These are phyloP conservation scores for Cordyceps cicadae DNA, from an alignment of 2,329 filamentous ascomycete genomes.

Conservation along the genomic window DNA sequence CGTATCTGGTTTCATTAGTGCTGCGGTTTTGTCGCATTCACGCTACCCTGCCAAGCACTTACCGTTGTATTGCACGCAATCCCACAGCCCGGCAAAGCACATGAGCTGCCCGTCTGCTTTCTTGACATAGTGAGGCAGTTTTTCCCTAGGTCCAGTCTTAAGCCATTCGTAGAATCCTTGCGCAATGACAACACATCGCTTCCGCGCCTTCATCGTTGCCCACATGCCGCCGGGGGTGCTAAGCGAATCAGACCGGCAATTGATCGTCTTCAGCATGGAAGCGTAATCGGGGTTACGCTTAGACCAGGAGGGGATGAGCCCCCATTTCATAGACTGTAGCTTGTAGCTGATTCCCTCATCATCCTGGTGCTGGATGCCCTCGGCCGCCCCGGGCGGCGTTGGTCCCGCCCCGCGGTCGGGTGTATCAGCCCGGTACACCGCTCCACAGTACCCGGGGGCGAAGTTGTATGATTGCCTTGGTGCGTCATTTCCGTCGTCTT, in stretches of 20 bases:
- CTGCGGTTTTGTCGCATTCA: background rate
- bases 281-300: slow-evolving; percentile 73
- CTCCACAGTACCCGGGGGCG: slow-evolving; percentile 74
- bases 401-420: slow-evolving; percentile 51
- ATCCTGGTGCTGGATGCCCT: background rate
- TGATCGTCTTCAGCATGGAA: slow-evolving; percentile 79
- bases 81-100: slow-evolving; percentile 89
- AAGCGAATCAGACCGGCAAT: slow-evolving; percentile 86
- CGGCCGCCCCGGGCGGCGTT: slow-evolving; percentile 17
- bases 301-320: slow-evolving; percentile 87
- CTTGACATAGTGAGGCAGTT: slow-evolving; percentile 76
- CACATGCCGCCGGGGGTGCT: slow-evolving; percentile 73
- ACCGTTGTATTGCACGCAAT: slow-evolving; percentile 76
- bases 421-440: slow-evolving; percentile 74
- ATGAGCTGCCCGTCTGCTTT: slow-evolving; percentile 75
- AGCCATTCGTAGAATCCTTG: slow-evolving; percentile 98
- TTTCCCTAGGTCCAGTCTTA: slow-evolving; percentile 67
- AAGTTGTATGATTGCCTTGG: slow-evolving; percentile 83
- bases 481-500: slow-evolving; percentile 53
- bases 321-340: slow-evolving; percentile 93
- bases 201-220: slow-evolving; percentile 81
- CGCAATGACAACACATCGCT: slow-evolving; percentile 79
- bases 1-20: slow-evolving; percentile 32
- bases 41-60: slow-evolving; percentile 13
- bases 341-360: slow-evolving; percentile 52